Base-by-base conservation (phyloP, 805 yeast species). In the Myxozyma nipponensis region DNA sequence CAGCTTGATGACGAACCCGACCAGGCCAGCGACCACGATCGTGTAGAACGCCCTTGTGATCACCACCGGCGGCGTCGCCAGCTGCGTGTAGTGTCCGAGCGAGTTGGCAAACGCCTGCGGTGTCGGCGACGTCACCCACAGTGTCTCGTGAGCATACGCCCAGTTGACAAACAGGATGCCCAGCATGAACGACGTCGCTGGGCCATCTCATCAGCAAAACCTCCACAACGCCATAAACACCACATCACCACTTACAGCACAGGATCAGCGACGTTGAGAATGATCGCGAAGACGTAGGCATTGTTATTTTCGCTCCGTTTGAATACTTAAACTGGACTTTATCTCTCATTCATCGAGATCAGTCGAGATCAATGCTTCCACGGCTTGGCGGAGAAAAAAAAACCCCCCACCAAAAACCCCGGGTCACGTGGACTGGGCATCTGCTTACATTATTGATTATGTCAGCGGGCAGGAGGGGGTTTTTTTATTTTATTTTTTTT, bases 101-200 rank as follows among this genome's bases (percentile, higher is more conserved):
- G 96, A 83, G 15, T 66, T 70, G 7, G 71, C 78, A 60, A 84
- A 82, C 42, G 77, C 78, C n/a, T 64, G 74, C 19, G 71, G 76
- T 1, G 79, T 73, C 5, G 76, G 73, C 17, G 66, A 62, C n/a
- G 75, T 60, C 25, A 72, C 70, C 85, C 91, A 90, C 46, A 93
- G 72, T 19, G 95, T 77, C 58, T 75, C 72, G 68, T 77, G 78
- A 64, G 88, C 96, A 62, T 90, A 93, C 1, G 95, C 84, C 74
- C 83, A 79, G 68, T 88, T 87, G 41, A 84, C 77, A 65, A 79
- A 85, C 42, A 88, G 65, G 22, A 84, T 78, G 26, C 98, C 98
- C 50, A 91, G 74, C 13, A 84, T 77, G 69, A 90, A 91, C 25
- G 89, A 82, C 18, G 85, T 72, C 28, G 93, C 69, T 59, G 57